Evolutionary conservation across 2,329 filamentous ascomycete genomes (phyloP).

Genomic region (Aspergillus arachidicola): DNA sequence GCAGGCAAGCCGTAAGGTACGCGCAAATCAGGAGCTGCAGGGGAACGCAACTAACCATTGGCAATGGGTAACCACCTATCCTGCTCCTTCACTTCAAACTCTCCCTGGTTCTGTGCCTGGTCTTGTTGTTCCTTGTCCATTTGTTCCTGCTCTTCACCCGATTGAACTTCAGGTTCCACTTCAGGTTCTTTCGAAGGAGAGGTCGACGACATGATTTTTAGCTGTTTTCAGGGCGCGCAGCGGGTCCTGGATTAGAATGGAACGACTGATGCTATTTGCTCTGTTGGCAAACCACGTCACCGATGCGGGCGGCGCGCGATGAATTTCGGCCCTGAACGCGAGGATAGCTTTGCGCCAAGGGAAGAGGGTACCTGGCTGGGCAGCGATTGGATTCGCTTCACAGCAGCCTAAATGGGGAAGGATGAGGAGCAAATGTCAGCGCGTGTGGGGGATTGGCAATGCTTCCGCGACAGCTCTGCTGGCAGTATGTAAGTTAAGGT

Average conservation of each 20-base stretch:
- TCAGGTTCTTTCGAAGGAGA: conserved; percentile 86
- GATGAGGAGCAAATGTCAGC: conserved; percentile 23
- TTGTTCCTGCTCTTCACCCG: conserved; percentile 86
- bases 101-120: conserved; percentile 75
- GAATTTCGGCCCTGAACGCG: conserved; percentile 27
- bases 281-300: conserved; percentile 52
- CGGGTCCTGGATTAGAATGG: conserved; percentile 38
- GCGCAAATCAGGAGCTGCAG: conserved; percentile 56
- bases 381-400: conserved; percentile 40
- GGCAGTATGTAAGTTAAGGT: conserved; percentile 27
- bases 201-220: conserved; percentile 93
- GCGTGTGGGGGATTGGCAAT: conserved; percentile 35
- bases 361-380: conserved; percentile 37
- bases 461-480: conserved; percentile 30
- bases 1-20: conserved; percentile 43
- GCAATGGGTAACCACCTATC: conserved; percentile 99
- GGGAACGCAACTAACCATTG: conserved; percentile 81
- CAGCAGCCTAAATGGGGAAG: conserved; percentile 32
- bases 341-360: conserved; percentile 26
- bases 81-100: conserved; percentile 99
- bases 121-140: conserved; percentile 74
- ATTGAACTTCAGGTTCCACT: conserved; percentile 90
- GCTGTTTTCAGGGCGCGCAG: conserved; percentile 39
- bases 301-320: conserved; percentile 32
- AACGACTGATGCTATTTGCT: conserved; percentile 36